Conservation (phyloP, 176 grass and related monocot species). For the Pharus latifolius region DNA sequence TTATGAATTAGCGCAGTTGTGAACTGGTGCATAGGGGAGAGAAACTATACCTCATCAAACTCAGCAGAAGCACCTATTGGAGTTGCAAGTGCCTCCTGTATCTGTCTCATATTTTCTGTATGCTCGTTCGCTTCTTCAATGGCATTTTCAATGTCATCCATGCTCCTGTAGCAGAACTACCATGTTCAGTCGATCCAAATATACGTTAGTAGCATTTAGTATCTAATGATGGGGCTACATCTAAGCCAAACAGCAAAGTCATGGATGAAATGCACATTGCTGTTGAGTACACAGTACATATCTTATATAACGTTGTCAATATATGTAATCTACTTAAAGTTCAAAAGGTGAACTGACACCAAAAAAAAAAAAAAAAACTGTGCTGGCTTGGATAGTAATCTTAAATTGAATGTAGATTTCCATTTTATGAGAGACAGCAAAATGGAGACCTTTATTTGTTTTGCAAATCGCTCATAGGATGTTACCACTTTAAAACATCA, state of each 20-base stretch:
- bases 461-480: too few species aligned
- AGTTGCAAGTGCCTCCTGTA: conserved; percentile 46
- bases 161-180: conserved; percentile 23
- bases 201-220: not conserved
- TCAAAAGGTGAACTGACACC: not conserved
- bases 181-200: not conserved
- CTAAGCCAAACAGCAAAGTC: not conserved
- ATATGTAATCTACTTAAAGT: not conserved
- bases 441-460: not conserved
- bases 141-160: conserved; percentile 55
- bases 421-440: not conserved
- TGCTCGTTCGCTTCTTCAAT: conserved; percentile 40
- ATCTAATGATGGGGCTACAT: not conserved
- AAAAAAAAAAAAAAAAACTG: not conserved
- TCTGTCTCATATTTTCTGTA: conserved; percentile 52
- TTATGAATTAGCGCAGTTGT: not conserved
- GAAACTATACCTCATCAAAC: conserved; percentile 43
- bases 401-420: not conserved
- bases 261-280: too few species aligned
- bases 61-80: conserved; percentile 44
- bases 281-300: too few species aligned
- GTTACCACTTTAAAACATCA: too few species aligned
- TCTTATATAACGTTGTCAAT: too few species aligned
- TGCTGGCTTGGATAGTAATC: not conserved
- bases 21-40: not conserved